Conservation (phyloP, 768 basidiomycete species). For the Heimioporus sp. region DNA sequence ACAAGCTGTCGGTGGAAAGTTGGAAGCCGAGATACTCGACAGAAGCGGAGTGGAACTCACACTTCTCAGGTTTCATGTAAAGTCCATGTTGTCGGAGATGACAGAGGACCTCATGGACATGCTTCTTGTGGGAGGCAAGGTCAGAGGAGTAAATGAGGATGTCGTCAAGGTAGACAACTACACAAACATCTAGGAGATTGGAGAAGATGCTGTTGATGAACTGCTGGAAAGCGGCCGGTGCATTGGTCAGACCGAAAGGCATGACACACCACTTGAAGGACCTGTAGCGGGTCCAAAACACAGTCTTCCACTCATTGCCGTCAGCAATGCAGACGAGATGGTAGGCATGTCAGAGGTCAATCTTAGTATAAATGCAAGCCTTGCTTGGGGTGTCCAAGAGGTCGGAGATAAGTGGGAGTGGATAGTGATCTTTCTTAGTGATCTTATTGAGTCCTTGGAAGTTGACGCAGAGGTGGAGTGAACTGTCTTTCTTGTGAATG, state of each 20-base stretch:
- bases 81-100: too few species aligned
- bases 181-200: conserved; percentile 27
- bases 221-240: conserved; percentile 23
- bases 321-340: background rate
- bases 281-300: conserved; percentile 32
- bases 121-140: too few species aligned
- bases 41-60: too few species aligned
- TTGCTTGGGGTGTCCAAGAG: background rate
- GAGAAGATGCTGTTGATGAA: conserved; percentile 19
- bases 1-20: too few species aligned
- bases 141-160: too few species aligned
- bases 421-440: conserved; percentile 28
- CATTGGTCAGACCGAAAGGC: background rate
- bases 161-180: conserved; percentile 43
- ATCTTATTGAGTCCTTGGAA: conserved; percentile 32
- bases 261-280: conserved; percentile 27
- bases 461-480: conserved; percentile 27
- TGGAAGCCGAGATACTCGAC: too few species aligned
- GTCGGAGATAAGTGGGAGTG: conserved; percentile 22
- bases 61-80: too few species aligned
- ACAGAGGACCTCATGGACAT: too few species aligned
- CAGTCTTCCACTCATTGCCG: conserved; percentile 19
- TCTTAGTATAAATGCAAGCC: too few species aligned
- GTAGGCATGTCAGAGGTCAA: too few species aligned
- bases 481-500: too few species aligned